Evolutionary conservation across 2,329 filamentous ascomycete genomes (phyloP), one percentile per base, ranked within the genome.

Genomic region (Beauveria caledonica): DNA sequence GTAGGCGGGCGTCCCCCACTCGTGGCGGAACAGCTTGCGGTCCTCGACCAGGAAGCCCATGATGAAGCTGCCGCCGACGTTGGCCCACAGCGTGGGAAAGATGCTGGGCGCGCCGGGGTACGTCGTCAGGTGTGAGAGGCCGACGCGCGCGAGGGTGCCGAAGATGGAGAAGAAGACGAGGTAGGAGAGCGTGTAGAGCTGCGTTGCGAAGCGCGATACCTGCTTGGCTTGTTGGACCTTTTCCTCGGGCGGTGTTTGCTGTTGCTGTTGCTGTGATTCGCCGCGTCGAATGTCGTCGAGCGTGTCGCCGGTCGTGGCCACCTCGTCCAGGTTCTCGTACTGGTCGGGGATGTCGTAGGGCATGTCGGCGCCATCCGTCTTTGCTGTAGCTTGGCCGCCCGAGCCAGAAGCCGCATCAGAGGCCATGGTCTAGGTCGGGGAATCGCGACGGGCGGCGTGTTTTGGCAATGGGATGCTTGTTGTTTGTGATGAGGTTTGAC

Each of bases 1-100:
- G 60, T 76, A 77, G 5, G 68, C 72, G 11, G 73, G 69, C 8
- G 70, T 73, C 9, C 83, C 85, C 83, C 83, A 87, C 74, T 89
- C 86, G 61, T 84, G 74, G 33, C 82, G 82, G 71, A 96, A 95
- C 7, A 96, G 75, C 66, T 82, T 86, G 63, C 84, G 80, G 68
- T 96, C 90, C 73, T 96, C 90, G 10, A 83, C 76, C 2, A 97
- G 79, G 69, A 96, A 95, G 2, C 94, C 93, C 84, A 97, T 89
- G 61, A 96, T 66, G 0, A 95, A 70, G 60, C 89, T 88, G 1
- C 93, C 93, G 1, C 79, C 84, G 51, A 96, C 87, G 68, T 97
- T 97, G 62, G 92, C 87, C 93, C 93, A 97, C 23, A 96, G 74
- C 2, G 89, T 86, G 55, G 85, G 82, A 60, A 90, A 92, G 5